phyloP scores from a whole-genome alignment of 352 stramenopile genomes.

The Phytopythium ostracodes region DNA sequence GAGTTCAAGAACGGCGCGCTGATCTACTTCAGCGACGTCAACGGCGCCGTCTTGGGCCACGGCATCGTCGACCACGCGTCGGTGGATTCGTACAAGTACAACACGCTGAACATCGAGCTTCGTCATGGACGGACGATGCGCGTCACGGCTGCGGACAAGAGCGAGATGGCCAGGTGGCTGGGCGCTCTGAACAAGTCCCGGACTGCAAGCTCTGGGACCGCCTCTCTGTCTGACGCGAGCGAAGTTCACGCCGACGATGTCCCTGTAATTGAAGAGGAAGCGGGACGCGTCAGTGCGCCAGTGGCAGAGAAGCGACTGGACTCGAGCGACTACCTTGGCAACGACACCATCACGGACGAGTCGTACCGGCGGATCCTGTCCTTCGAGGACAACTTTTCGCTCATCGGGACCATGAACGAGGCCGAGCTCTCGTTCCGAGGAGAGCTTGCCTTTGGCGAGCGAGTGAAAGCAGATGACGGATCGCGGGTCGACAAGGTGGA shows the following conservation, averaged over 20 bases:
- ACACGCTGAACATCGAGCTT: conserved; percentile 46
- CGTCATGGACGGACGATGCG: conserved; percentile 29
- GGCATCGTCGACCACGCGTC: conserved; percentile 41
- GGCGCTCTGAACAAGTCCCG: conserved; percentile 28
- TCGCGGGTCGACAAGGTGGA: conserved; percentile 4
- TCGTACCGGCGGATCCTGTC: conserved; percentile 54
- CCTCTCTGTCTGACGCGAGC: conserved; percentile 15
- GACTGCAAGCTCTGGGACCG: conserved; percentile 15
- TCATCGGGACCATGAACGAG: conserved; percentile 13
- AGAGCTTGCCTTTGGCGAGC: conserved; percentile 38
- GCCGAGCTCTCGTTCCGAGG: conserved; percentile 49
- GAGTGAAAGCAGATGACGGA: neutral
- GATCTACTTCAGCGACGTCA: conserved; percentile 69
- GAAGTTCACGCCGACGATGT: conserved; percentile 20
- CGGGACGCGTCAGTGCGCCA: neutral
- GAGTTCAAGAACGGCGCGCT: conserved; percentile 62
- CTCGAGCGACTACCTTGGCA: conserved; percentile 54
- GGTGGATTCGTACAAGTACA: conserved; percentile 41
- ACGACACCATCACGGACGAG: conserved; percentile 75
- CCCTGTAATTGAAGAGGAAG: conserved; percentile 11
- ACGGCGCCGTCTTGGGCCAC: conserved; percentile 53
- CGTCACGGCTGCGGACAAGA: conserved; percentile 20
- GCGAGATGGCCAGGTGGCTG: conserved; percentile 45
- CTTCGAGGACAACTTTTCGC: conserved; percentile 25
- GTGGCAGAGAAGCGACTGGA: conserved; percentile 29